These are phyloP conservation scores for Cystobasidium pallidum DNA, from an alignment of 1,284 basidiomycete species.

Conservation along the genomic window DNA sequence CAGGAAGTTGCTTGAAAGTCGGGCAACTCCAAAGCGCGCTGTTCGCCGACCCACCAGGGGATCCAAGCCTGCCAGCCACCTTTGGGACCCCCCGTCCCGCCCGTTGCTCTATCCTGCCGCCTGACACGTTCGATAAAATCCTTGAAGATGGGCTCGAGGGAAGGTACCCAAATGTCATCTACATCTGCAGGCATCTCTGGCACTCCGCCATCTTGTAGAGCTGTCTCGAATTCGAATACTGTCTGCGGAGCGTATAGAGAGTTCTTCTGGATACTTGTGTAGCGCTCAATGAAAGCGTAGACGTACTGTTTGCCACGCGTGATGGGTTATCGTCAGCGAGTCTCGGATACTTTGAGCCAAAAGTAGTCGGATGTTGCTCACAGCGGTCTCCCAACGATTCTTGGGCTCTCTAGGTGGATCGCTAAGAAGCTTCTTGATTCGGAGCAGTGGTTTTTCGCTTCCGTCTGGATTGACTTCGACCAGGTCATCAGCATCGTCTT, in stretches of 20 bases:
- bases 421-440: constrained; percentile 30
- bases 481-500: constrained; percentile 30
- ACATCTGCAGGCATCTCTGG: constrained; percentile 17
- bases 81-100: constrained; percentile 29
- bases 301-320: constrained; percentile 33
- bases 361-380: constrained; percentile 2
- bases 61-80: constrained; percentile 35
- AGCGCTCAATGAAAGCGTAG: constrained; percentile 41
- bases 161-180: constrained; percentile 33
- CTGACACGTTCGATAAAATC: constrained; percentile 38
- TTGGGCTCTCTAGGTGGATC: constrained; percentile 36
- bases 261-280: constrained; percentile 30
- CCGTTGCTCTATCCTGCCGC: constrained; percentile 19
- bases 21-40: not conserved
- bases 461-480: constrained; percentile 40
- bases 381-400: constrained; percentile 41
- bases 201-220: constrained; percentile 5
- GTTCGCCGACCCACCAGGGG: constrained; percentile 41
- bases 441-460: constrained; percentile 3
- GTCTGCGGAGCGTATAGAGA: constrained; percentile 40
- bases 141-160: constrained; percentile 37
- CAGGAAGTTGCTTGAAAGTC: constrained; percentile 26
- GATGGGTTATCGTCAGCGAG: too few relatives aligned
- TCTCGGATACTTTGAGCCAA: not conserved
- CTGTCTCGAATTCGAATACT: constrained; percentile 37